Evolutionary conservation across 1,139 yeast genomes (phyloP).

Genomic region (Lodderomyces pseudojiufengensis): DNA sequence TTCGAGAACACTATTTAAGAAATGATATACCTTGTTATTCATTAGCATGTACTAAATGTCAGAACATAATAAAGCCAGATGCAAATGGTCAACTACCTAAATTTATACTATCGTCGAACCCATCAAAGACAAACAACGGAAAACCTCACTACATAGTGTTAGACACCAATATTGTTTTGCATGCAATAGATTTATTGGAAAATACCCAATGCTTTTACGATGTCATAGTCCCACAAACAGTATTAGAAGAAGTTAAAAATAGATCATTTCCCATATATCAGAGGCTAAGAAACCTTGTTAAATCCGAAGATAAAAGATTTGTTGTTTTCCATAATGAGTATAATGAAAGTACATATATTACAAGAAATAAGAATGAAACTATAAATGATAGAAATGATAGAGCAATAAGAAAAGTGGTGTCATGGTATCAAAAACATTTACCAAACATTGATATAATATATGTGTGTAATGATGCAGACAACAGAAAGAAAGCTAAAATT

Average conservation of each 20-base stretch:
- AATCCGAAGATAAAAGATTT: conserved; percentile 78
- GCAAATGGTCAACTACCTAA: conserved; percentile 50
- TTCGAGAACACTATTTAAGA: conserved; percentile 89
- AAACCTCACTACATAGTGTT: conserved; percentile 69
- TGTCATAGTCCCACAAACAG: conserved; percentile 91
- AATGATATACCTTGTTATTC: conserved; percentile 92
- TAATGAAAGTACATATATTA: conserved; percentile 63
- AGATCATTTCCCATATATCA: conserved; percentile 85
- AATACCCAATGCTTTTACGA: conserved; percentile 75
- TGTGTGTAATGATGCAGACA: conserved; percentile 74
- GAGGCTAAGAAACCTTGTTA: conserved; percentile 72
- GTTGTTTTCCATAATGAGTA: conserved; percentile 94
- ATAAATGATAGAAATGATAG: conserved; percentile 92
- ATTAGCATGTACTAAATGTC: conserved; percentile 62
- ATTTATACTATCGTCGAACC: conserved; percentile 49
- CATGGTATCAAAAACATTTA: conserved; percentile 73
- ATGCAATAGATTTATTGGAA: conserved; percentile 88
- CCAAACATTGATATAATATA: conserved; percentile 52
- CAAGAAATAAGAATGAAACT: conserved; percentile 62
- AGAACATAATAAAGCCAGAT: conserved; percentile 51
- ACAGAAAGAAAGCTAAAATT: conserved; percentile 52
- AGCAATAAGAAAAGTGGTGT: conserved; percentile 73
- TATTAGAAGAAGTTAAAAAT: conserved; percentile 87
- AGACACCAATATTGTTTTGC: conserved; percentile 85
- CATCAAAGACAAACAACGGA: conserved; percentile 36